Percentiles rank a stretch among this genome's conserved stretches.
Evolutionary conservation across 495 filamentous ascomycete genomes (phyloP).

Genomic region (Talaromyces wortmannii): DNA sequence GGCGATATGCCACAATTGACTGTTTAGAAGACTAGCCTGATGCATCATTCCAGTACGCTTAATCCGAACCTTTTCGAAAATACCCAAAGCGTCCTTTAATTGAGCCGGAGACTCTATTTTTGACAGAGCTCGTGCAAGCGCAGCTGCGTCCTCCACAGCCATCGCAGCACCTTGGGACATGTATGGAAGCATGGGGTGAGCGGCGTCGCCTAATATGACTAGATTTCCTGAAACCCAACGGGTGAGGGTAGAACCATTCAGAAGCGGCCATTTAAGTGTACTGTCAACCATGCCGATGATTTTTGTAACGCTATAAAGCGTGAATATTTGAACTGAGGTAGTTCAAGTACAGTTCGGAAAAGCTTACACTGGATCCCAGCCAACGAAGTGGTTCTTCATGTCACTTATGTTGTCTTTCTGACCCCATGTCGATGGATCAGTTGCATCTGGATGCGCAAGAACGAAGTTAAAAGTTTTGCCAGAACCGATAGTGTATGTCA

Average conservation of each 20-base stretch:
- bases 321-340: background rate
- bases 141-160: constrained; percentile 33
- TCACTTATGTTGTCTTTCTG: constrained; percentile 23
- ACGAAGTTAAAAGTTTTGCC: constrained; percentile 45
- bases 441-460: constrained; percentile 36
- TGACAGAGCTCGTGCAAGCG: constrained; percentile 18
- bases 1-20: constrained; percentile 35
- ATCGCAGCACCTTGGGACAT: constrained; percentile 44
- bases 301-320: constrained; percentile 17
- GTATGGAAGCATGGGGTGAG: constrained; percentile 45
- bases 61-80: constrained; percentile 23
- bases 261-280: constrained; percentile 33
- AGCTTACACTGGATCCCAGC: constrained; percentile 29
- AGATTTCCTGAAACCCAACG: constrained; percentile 27
- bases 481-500: constrained; percentile 42
- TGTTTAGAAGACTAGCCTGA: constrained; percentile 26
- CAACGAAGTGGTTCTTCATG: constrained; percentile 30
- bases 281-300: constrained; percentile 30
- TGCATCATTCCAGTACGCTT: constrained; percentile 22
- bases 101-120: constrained; percentile 7
- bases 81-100: constrained; percentile 7
- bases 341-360: background rate
- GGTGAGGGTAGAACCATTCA: constrained; percentile 18
- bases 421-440: constrained; percentile 30
- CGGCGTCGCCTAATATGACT: constrained; percentile 40